These are phyloP conservation scores for Dipodascus albidus DNA, from an alignment of 805 yeast genomes.

Conservation along the genomic window DNA sequence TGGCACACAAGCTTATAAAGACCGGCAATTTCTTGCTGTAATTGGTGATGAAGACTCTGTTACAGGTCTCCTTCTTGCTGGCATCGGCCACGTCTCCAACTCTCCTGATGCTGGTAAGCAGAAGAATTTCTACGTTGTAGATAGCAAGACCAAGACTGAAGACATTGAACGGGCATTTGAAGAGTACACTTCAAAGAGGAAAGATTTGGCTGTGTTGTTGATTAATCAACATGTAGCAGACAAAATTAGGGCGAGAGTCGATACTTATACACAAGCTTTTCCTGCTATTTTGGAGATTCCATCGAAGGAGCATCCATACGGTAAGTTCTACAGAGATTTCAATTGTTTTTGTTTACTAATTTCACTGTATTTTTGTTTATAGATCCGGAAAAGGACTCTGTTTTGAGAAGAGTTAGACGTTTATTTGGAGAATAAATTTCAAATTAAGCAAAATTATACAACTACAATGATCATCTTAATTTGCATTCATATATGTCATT, in stretches of 20 bases:
- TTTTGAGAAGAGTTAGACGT: conserved; percentile 86
- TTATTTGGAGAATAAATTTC: conserved; percentile 70
- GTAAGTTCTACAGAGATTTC: conserved; percentile 17
- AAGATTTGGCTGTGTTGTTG: conserved; percentile 84
- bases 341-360: not conserved
- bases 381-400: conserved; percentile 96
- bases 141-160: conserved; percentile 65
- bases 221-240: conserved; percentile 93
- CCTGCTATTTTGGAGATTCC: conserved; percentile 97
- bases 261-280: conserved; percentile 77
- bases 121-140: conserved; percentile 78
- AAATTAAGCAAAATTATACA: not conserved
- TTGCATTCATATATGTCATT: conserved; percentile 7
- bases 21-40: conserved; percentile 79
- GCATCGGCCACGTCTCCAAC: conserved; percentile 72
- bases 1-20: conserved; percentile 29
- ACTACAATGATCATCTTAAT: conserved; percentile 2
- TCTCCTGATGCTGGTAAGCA: conserved; percentile 33
- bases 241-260: conserved; percentile 70
- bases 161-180: conserved; percentile 67
- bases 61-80: conserved; percentile 91
- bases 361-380: not conserved
- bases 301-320: conserved; percentile 94
- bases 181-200: conserved; percentile 58
- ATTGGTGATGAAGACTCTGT: conserved; percentile 97